Conservation (phyloP, 2,329 filamentous ascomycete genomes). For the Calonectria fujianensis region DNA sequence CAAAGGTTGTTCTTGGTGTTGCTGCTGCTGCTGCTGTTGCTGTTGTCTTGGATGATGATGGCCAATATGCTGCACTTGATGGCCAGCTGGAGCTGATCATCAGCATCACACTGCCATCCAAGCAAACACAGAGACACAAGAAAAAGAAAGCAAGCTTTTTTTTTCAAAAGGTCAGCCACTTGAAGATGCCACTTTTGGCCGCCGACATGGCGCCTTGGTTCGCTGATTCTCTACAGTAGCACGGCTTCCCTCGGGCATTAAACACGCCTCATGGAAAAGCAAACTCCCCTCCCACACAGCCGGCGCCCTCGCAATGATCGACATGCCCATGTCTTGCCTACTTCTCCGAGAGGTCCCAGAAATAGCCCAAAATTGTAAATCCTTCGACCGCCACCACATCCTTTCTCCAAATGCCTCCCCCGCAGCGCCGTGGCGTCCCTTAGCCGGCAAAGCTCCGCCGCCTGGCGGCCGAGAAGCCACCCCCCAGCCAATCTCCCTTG, state of each 20-base stretch:
- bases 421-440: constrained; percentile 43
- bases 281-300: background rate
- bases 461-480: constrained; percentile 16
- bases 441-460: constrained; percentile 43
- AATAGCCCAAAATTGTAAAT: background rate
- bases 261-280: constrained; percentile 13
- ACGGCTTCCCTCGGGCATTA: constrained; percentile 17
- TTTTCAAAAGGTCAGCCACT: background rate
- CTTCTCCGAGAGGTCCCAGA: background rate
- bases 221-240: background rate
- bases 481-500: background rate
- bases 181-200: background rate
- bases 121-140: background rate
- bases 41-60: background rate
- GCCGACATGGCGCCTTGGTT: constrained; percentile 5
- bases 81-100: background rate
- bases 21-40: background rate
- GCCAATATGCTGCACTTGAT: background rate
- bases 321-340: background rate
- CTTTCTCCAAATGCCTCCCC: constrained; percentile 16
- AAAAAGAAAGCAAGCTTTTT: background rate
- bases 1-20: background rate
- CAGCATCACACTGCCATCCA: background rate
- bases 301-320: background rate
- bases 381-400: background rate